phyloP scores from a whole-genome alignment of 257 asterid species.

The Solanum pinnatisectum region DNA sequence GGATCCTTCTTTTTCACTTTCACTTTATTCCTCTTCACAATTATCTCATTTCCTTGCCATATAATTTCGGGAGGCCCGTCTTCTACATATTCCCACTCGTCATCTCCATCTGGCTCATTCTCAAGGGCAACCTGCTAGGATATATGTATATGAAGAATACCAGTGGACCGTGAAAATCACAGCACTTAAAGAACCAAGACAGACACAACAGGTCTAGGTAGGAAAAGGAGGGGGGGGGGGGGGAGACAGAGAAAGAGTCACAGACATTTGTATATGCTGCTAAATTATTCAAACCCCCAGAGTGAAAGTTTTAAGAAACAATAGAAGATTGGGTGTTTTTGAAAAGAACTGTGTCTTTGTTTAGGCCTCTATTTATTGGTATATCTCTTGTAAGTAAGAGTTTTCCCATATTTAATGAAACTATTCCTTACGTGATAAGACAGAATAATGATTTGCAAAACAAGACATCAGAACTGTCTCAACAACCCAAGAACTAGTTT shows the following conservation, averaged over 20 bases:
- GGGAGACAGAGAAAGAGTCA: not conserved
- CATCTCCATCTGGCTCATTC: constrained; percentile 45
- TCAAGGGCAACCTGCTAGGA: constrained; percentile 37
- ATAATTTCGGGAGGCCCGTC: constrained; percentile 96
- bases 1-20: constrained; percentile 60
- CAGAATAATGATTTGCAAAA: not conserved
- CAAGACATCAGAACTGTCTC: not conserved
- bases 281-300: not conserved
- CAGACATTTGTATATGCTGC: not conserved
- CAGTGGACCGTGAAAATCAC: not conserved
- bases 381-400: not conserved
- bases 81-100: constrained; percentile 80
- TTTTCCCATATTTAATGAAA: not conserved
- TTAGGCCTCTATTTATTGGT: not conserved
- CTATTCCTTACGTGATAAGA: not conserved
- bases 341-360: not conserved
- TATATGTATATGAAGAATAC: not conserved
- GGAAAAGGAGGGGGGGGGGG: not conserved
- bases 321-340: not conserved
- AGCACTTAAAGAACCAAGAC: not conserved
- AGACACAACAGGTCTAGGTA: not conserved
- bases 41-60: constrained; percentile 96
- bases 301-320: not conserved
- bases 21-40: constrained; percentile 79
- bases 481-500: not conserved